These are phyloP conservation scores for Lichtheimia ramosa DNA, from an alignment of 371 early-diverging fungal species.

Conservation along the genomic window DNA sequence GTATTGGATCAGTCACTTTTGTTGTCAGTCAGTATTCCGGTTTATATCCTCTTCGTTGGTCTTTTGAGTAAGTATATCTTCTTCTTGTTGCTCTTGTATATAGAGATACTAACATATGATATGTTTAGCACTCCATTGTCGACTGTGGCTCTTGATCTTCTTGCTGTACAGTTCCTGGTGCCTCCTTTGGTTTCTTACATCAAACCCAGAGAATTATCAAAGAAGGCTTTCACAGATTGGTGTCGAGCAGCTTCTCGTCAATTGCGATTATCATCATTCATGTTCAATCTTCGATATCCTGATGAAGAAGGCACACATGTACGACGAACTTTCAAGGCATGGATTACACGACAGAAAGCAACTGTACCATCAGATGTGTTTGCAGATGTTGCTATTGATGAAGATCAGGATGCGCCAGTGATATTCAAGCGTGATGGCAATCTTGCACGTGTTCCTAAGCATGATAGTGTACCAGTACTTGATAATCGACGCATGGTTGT, in stretches of 20 bases:
- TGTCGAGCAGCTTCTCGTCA: slow-evolving; percentile 64
- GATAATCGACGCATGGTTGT: slow-evolving; percentile 73
- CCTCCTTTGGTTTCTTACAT: slow-evolving; percentile 65
- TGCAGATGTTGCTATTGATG: slow-evolving; percentile 33
- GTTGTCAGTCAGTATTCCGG: slow-evolving; percentile 33
- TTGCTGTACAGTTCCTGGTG: slow-evolving; percentile 73
- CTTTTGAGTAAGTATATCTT: slow-evolving; percentile 43
- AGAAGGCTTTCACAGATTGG: slow-evolving; percentile 58
- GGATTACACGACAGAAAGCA: slow-evolving; percentile 37
- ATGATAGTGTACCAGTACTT: slow-evolving; percentile 70
- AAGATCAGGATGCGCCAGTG: slow-evolving; percentile 38
- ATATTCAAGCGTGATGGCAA: slow-evolving; percentile 65
- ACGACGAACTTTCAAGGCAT: slow-evolving; percentile 47
- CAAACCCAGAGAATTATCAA: slow-evolving; percentile 54
- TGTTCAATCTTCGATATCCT: slow-evolving; percentile 70
- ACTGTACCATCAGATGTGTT: slow-evolving; percentile 18
- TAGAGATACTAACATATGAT: not conserved
- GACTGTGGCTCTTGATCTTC: slow-evolving; percentile 64
- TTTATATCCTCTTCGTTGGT: slow-evolving; percentile 53
- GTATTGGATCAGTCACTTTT: slow-evolving; percentile 65
- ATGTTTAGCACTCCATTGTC: slow-evolving; percentile 22
- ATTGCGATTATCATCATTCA: slow-evolving; percentile 81
- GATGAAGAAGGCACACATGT: slow-evolving; percentile 69
- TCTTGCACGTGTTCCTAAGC: slow-evolving; percentile 69
- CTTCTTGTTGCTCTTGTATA: not conserved